Base-by-base conservation (phyloP, 768 basidiomycete species). In the Termitomyces sp. region DNA sequence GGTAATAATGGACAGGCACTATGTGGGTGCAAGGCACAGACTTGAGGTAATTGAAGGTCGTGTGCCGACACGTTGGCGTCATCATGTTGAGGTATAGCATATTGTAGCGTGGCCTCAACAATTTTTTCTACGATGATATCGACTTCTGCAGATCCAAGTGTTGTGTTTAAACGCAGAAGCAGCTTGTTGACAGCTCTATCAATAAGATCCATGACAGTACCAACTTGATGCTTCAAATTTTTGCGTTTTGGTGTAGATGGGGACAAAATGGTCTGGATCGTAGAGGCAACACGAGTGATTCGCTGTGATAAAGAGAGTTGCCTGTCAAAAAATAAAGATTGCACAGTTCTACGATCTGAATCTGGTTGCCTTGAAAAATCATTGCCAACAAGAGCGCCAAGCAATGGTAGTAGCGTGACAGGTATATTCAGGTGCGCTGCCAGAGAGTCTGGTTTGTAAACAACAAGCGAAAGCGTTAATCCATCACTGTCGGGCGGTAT, bases 371-470 rank as follows among this genome's bases (percentile, higher is more conserved):
- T 80, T 0, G 89, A 81, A 66, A 83, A 93, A 69, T 93, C 92
- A 65, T 93, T 93, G 51, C 92, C 92, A 4, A 91, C 81, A 18
- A 93, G 73, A 11, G 91, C 88, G 20, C 85, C 89, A 3, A 93
- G 74, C 6, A 94, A 78, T 1, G 92, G 92, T 33, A 94, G 81
- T 41, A 93, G 78, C 0, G 87, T 81, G 7, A 82, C 74, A 0
- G 91, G 88, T 13, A 93, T 73, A 49, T 84, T 79, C 2, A 94
- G 71, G 65, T 88, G 85, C 0, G 76, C 67, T 9, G 92, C 88
- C 36, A 93, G 78, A 0, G 69, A 65, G 3, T 77, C 67, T 0
- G 92, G 91, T 39, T 76, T 81, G 66, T 89, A 93, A 9, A 82
- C 77, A 7, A 78, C 75, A 55, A 83, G 78, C 0, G 81, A 79